These are phyloP conservation scores for Phyllosticta paracitricarpa DNA, from an alignment of 2,329 filamentous ascomycete genomes.

Conservation along the genomic window DNA sequence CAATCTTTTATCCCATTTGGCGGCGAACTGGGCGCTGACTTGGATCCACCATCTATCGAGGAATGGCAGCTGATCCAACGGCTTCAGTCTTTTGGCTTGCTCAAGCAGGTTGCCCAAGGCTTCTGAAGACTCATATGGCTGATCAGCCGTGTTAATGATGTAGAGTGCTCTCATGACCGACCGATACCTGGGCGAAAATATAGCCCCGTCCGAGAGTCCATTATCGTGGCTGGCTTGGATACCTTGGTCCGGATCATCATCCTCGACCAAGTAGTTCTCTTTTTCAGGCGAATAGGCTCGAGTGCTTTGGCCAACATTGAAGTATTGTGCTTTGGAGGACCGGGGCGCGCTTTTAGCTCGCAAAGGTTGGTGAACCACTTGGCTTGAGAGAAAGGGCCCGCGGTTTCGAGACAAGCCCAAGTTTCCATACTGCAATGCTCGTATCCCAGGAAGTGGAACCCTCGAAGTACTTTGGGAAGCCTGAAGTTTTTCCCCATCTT, in stretches of 20 bases:
- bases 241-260: background rate
- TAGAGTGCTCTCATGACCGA: background rate
- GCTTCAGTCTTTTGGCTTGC: background rate
- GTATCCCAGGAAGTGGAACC: background rate
- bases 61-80: background rate
- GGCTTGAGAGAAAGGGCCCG: background rate
- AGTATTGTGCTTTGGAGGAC: background rate
- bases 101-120: background rate
- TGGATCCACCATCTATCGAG: constrained; percentile 9
- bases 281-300: background rate
- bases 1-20: background rate
- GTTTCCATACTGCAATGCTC: background rate
- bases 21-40: background rate
- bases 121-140: background rate
- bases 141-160: background rate
- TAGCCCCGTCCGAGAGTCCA: background rate
- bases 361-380: background rate
- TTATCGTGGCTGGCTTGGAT: background rate
- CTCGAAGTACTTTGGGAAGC: background rate
- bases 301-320: background rate
- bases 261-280: background rate
- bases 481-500: background rate
- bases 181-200: background rate
- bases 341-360: background rate
- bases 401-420: background rate